Percentiles rank a stretch among this genome's conserved stretches.
phyloP scores from a whole-genome alignment of 805 yeast genomes.

The Wickerhamomyces hampshirensis region DNA sequence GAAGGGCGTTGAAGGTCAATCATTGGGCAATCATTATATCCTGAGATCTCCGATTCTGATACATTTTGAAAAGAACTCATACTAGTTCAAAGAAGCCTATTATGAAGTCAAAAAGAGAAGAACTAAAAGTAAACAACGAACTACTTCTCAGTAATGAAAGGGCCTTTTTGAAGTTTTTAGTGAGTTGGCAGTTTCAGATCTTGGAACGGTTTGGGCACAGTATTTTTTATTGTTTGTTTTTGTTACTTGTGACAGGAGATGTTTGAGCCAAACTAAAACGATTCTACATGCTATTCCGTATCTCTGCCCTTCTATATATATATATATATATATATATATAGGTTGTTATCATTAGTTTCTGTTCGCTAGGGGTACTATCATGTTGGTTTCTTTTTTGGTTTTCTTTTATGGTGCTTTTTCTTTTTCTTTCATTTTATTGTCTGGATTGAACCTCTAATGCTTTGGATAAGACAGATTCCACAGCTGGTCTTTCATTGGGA shows the following conservation, averaged over 20 bases:
- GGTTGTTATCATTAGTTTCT: slow-evolving; percentile 3
- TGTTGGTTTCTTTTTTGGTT: background rate
- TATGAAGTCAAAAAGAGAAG: too few species aligned
- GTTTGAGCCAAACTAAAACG: too few species aligned
- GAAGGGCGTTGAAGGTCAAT: slow-evolving; percentile 9
- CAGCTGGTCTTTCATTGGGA: slow-evolving; percentile 55
- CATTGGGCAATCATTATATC: slow-evolving; percentile 40
- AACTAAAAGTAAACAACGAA: background rate
- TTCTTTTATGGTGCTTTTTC: background rate
- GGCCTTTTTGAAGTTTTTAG: too few species aligned
- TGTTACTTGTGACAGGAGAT: background rate
- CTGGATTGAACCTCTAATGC: slow-evolving; percentile 38
- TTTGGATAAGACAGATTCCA: slow-evolving; percentile 51
- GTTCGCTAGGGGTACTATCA: too few species aligned
- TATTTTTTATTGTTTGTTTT: background rate
- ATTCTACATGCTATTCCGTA: background rate
- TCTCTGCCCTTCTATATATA: background rate
- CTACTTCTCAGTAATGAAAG: too few species aligned
- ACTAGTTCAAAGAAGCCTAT: too few species aligned
- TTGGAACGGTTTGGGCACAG: background rate
- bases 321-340: background rate
- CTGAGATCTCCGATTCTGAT: slow-evolving; percentile 35
- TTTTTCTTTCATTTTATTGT: too few species aligned
- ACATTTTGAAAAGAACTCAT: slow-evolving; percentile 31
- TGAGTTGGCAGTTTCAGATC: background rate